Percentiles rank a stretch among this genome's conserved stretches.
Conservation (phyloP, 805 yeast species). For the Jamesozyma lodderae region DNA sequence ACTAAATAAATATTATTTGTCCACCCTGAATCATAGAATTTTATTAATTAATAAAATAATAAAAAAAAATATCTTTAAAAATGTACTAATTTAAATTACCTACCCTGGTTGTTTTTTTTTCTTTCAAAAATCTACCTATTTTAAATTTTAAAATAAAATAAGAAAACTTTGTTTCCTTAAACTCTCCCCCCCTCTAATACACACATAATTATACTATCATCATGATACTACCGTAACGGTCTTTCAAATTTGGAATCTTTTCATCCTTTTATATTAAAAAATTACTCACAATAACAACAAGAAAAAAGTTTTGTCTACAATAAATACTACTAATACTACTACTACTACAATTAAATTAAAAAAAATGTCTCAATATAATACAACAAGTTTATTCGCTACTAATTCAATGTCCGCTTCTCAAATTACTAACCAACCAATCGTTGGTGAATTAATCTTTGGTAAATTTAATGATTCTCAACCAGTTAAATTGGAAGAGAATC, state of each 20-base stretch:
- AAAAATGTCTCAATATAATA: constrained; percentile 12
- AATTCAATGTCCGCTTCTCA: constrained; percentile 1
- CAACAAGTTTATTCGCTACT: constrained; percentile 9
- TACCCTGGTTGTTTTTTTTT: constrained; percentile 4
- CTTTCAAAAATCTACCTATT: constrained; percentile 1
- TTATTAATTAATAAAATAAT: constrained; percentile 1
- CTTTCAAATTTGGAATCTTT: neutral
- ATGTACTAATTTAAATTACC: constrained; percentile 3
- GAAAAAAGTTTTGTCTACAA: constrained; percentile 1
- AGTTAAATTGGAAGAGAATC: constrained; percentile 2
- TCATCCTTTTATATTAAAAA: constrained; percentile 1
- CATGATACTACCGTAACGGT: constrained; percentile 10
- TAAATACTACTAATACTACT: too few species aligned
- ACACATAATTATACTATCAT: too few species aligned
- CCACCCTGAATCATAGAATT: constrained; percentile 6
- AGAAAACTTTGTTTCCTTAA: neutral
- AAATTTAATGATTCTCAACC: constrained; percentile 13
- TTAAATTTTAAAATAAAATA: too few species aligned
- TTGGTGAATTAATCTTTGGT: constrained; percentile 22
- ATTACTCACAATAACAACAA: neutral
- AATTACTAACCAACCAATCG: constrained; percentile 8
- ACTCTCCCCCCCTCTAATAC: neutral
- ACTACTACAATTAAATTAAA: constrained; percentile 4
- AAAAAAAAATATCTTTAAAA: constrained; percentile 2
- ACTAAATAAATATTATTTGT: constrained; percentile 16